Conservation (phyloP, 1,284 basidiomycete genomes). For the Xerocomus amazonicus region DNA sequence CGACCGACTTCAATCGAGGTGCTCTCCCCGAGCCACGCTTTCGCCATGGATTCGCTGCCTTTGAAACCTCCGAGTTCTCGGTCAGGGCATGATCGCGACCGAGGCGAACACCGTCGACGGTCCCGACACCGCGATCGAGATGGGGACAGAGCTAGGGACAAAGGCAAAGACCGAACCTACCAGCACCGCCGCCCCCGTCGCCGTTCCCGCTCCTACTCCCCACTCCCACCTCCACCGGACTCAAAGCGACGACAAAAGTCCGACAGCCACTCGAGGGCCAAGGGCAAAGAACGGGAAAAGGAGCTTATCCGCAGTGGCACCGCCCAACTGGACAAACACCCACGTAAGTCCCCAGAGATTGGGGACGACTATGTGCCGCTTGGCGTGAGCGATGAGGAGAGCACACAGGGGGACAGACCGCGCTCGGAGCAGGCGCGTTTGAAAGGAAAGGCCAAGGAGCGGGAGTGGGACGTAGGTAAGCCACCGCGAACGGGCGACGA, state of each 20-base stretch:
- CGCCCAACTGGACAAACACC: not conserved
- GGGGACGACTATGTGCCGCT: conserved; percentile 65
- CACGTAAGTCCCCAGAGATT: conserved; percentile 19
- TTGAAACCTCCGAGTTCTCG: conserved; percentile 17
- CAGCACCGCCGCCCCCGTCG: conserved; percentile 4
- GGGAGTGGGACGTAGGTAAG: conserved; percentile 46
- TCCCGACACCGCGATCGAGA: conserved; percentile 4
- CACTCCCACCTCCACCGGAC: not conserved
- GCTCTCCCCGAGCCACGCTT: not conserved
- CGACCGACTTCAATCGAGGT: not conserved
- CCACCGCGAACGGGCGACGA: conserved; percentile 17
- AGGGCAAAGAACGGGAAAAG: conserved; percentile 20
- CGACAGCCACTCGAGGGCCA: not conserved
- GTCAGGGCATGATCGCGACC: conserved; percentile 12
- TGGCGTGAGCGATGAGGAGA: conserved; percentile 35
- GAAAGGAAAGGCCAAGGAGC: conserved; percentile 28
- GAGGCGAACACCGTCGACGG: conserved; percentile 11
- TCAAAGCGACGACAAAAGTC: conserved; percentile 20
- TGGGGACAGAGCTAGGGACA: not conserved
- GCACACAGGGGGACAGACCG: conserved; percentile 14
- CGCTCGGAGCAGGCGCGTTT: conserved; percentile 15
- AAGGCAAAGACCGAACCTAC: not conserved
- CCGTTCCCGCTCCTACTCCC: conserved; percentile 13
- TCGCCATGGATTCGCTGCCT: conserved; percentile 22
- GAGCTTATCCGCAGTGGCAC: conserved; percentile 5